Conservation (phyloP, 202 grass and related monocot genomes). For the Thinopyrum obtusiflorum region DNA sequence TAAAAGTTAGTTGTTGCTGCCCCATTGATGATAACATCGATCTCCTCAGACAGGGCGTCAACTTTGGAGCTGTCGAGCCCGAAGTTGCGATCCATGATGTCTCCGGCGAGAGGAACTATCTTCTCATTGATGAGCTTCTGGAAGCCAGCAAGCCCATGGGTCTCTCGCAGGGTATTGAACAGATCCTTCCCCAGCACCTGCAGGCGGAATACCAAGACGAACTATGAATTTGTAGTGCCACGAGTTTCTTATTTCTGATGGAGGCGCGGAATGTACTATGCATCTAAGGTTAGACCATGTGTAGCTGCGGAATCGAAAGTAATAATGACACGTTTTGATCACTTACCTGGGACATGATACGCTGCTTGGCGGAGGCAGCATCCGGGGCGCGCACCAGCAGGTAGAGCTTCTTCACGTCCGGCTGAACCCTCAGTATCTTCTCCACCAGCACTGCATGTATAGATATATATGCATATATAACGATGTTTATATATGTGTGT, state of each 20-base stretch:
- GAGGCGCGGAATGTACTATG: not conserved
- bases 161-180: conserved; percentile 39
- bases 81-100: conserved; percentile 35
- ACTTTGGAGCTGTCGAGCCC: conserved; percentile 9
- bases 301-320: not conserved
- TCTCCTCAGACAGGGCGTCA: not conserved
- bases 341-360: conserved; percentile 27
- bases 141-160: conserved; percentile 26
- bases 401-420: conserved; percentile 45
- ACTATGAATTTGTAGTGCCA: not conserved
- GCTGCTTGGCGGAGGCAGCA: conserved; percentile 29
- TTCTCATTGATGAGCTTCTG: conserved; percentile 36
- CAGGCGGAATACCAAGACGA: not conserved
- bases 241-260: no score
- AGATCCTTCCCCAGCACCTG: conserved; percentile 38
- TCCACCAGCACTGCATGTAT: conserved; percentile 32
- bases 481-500: no score
- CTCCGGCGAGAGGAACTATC: not conserved
- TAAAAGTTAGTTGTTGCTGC: not conserved
- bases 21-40: not conserved
- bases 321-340: not conserved
- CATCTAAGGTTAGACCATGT: no score
- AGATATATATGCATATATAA: not conserved
- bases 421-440: conserved; percentile 50
- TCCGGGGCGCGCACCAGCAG: conserved; percentile 35